Conservation (phyloP, 2,329 filamentous ascomycete species). For the Colletotrichum spinosum region DNA sequence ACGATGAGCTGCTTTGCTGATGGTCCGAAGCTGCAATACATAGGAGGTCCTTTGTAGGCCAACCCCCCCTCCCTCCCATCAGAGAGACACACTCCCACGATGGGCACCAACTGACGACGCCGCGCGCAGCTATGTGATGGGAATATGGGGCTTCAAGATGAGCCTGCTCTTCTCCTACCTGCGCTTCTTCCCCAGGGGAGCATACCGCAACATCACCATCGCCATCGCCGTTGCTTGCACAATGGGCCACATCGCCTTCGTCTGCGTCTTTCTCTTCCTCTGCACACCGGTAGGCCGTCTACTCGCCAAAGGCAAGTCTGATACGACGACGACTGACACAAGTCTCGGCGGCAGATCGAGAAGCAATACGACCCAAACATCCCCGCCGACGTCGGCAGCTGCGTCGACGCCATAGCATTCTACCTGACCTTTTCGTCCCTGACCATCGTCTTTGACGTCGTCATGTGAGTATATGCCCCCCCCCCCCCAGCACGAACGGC, state of each 20-base stretch:
- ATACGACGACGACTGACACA: background rate
- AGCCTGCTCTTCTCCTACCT: slow-evolving; percentile 57
- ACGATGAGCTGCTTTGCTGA: accelerated
- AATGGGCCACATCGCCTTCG: slow-evolving; percentile 53
- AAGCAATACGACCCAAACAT: slow-evolving; percentile 56
- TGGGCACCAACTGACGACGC: slow-evolving; percentile 6
- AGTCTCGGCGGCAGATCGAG: slow-evolving; percentile 34
- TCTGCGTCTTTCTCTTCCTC: slow-evolving; percentile 50
- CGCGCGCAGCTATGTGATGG: slow-evolving; percentile 49
- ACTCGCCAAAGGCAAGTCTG: background rate
- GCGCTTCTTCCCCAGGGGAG: slow-evolving; percentile 54
- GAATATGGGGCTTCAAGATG: slow-evolving; percentile 60
- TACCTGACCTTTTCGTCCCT: slow-evolving; percentile 55
- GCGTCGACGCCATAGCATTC: slow-evolving; percentile 53
- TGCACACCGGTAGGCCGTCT: slow-evolving; percentile 46
- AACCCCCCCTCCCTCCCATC: background rate
- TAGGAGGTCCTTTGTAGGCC: slow-evolving; percentile 55
- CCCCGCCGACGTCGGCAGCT: slow-evolving; percentile 46
- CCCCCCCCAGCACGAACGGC: background rate
- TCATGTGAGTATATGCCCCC: slow-evolving; percentile 46
- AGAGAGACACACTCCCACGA: too few relatives aligned
- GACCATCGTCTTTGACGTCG: slow-evolving; percentile 55
- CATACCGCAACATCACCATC: slow-evolving; percentile 48
- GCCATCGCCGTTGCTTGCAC: slow-evolving; percentile 48
- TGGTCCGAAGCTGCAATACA: slow-evolving; percentile 48